Conservation (phyloP, 345 rosid species). For the Arabis hirsuta region DNA sequence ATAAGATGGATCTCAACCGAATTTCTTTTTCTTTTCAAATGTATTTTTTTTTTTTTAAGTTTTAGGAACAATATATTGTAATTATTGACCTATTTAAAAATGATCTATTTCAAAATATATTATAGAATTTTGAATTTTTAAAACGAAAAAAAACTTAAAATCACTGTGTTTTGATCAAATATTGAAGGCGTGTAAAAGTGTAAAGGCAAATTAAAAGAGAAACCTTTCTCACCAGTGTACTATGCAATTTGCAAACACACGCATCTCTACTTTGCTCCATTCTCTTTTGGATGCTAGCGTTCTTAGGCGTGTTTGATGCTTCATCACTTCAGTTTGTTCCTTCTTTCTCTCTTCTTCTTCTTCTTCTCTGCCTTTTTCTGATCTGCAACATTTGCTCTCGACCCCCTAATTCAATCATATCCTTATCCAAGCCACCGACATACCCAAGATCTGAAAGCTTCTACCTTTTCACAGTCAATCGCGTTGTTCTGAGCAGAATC, state of each 20-base stretch:
- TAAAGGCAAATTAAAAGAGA: neutral
- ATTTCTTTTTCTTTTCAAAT: neutral
- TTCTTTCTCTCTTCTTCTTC: neutral
- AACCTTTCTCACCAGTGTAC: neutral
- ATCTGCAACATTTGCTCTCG: conserved; percentile 11
- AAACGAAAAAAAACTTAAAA: no score
- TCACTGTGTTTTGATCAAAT: no score
- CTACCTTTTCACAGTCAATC: neutral
- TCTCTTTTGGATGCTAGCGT: conserved; percentile 9
- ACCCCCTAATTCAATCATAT: neutral
- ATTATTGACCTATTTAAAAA: neutral
- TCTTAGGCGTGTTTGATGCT: conserved; percentile 2
- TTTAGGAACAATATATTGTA: neutral
- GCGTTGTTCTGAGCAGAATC: neutral
- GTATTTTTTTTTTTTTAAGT: no score
- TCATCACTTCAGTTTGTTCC: neutral
- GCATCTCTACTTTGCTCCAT: conserved; percentile 2
- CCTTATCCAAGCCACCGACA: neutral
- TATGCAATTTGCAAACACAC: conserved; percentile 13
- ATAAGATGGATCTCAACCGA: neutral
- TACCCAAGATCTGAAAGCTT: conserved; percentile 22
- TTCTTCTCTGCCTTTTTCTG: neutral
- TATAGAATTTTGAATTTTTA: no score
- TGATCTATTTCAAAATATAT: no score
- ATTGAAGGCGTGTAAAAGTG: neutral